Conservation (phyloP, 2,329 filamentous ascomycete species). For the Hypoxylon sp. region DNA sequence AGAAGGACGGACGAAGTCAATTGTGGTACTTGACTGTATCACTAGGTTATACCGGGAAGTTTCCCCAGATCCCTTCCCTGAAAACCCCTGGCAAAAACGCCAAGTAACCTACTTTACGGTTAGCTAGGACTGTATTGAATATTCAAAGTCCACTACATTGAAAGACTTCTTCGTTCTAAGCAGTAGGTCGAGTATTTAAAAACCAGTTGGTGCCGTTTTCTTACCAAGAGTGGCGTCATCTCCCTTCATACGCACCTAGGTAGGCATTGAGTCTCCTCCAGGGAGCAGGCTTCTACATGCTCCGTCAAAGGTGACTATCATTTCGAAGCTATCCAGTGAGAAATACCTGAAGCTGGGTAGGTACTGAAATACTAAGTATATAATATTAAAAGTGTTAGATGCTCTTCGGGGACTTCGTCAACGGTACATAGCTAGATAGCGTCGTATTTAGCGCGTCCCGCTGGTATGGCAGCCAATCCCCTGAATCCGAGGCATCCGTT, state of each 20-base stretch:
- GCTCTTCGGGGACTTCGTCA: neutral
- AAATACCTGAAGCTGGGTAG: neutral
- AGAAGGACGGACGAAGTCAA: neutral
- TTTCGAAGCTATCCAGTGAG: neutral
- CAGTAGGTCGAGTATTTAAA: neutral
- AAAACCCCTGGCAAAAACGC: neutral
- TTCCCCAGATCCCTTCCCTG: neutral
- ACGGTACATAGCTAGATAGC: neutral
- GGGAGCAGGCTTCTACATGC: neutral
- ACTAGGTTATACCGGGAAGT: neutral
- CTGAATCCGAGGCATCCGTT: neutral
- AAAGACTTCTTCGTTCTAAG: neutral
- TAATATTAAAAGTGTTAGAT: neutral
- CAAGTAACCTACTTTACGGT: neutral
- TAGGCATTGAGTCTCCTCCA: neutral
- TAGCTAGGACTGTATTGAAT: neutral
- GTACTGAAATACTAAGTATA: neutral
- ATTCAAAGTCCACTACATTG: neutral
- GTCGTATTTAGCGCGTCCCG: slow-evolving; percentile 18
- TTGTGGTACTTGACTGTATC: neutral
- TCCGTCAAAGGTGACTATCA: neutral
- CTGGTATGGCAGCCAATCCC: slow-evolving; percentile 8
- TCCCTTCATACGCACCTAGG: neutral
- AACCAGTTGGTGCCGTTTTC: neutral
- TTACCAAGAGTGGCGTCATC: neutral